Evolutionary conservation across 2,329 filamentous ascomycete species (phyloP).

Genomic region (Nemania sp.): DNA sequence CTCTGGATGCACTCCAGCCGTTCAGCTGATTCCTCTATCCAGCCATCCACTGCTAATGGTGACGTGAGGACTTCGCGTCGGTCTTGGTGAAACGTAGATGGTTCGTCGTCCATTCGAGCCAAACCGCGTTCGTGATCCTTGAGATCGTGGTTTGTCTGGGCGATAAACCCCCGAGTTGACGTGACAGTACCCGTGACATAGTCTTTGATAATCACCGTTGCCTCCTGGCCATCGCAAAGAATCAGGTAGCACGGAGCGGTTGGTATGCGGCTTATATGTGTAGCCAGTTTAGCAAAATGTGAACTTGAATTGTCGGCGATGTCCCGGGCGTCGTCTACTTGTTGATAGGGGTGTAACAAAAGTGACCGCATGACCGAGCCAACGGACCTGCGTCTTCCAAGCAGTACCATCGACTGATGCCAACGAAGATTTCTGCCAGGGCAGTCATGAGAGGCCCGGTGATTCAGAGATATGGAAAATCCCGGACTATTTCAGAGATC

Average conservation of each 20-base stretch:
- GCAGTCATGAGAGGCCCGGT: conserved; percentile 52
- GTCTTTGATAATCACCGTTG: conserved; percentile 60
- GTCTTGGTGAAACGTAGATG: not conserved
- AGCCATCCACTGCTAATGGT: conserved; percentile 29
- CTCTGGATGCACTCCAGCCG: conserved; percentile 42
- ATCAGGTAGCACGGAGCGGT: conserved; percentile 61
- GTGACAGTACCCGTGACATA: conserved; percentile 48
- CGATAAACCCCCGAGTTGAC: conserved; percentile 54
- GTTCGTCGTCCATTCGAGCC: conserved; percentile 8
- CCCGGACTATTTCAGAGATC: conserved; percentile 36
- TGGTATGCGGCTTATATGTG: conserved; percentile 41
- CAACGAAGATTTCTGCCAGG: conserved; percentile 45
- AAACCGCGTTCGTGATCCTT: conserved; percentile 41
- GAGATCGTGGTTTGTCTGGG: conserved; percentile 56
- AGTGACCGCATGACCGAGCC: conserved; percentile 51
- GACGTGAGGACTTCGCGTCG: conserved; percentile 16
- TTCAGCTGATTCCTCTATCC: conserved; percentile 39
- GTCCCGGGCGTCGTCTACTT: not conserved
- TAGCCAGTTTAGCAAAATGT: conserved; percentile 21
- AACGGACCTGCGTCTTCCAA: conserved; percentile 57
- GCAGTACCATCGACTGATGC: conserved; percentile 56
- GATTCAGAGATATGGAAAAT: conserved; percentile 54
- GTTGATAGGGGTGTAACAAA: conserved; percentile 22
- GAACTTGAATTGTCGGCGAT: not conserved
- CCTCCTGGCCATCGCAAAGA: conserved; percentile 53